Conservation (phyloP, 2,329 filamentous ascomycete genomes). For the Calycina herbarum region DNA sequence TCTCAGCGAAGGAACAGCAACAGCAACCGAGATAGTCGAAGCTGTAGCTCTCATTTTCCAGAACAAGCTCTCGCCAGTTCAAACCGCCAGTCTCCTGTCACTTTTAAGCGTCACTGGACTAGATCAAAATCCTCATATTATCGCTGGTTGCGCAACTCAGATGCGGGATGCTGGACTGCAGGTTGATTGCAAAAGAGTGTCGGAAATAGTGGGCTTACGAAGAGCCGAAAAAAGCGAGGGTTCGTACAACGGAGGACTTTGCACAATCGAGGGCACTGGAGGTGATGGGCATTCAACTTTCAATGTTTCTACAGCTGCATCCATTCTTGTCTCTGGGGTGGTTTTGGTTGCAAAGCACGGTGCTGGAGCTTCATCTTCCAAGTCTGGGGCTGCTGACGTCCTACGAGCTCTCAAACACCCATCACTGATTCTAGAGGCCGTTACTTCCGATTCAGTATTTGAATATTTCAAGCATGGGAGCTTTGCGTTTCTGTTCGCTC, state of each 20-base stretch:
- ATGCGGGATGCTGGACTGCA: slow-evolving; percentile 80
- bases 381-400: slow-evolving; percentile 92
- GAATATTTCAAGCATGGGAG: slow-evolving; percentile 77
- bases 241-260: slow-evolving; percentile 76
- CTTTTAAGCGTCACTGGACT: slow-evolving; percentile 87
- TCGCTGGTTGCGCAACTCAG: slow-evolving; percentile 77
- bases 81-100: slow-evolving; percentile 84
- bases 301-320: slow-evolving; percentile 95
- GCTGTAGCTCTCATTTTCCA: slow-evolving; percentile 91
- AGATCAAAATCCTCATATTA: slow-evolving; percentile 80
- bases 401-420: slow-evolving; percentile 72
- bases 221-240: slow-evolving; percentile 64
- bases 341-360: slow-evolving; percentile 92
- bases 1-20: slow-evolving; percentile 49
- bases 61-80: slow-evolving; percentile 81
- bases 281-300: slow-evolving; percentile 97
- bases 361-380: slow-evolving; percentile 91
- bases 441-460: slow-evolving; percentile 70
- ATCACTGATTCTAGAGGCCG: slow-evolving; percentile 71
- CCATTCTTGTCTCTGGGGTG: slow-evolving; percentile 83
- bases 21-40: slow-evolving; percentile 82
- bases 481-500: slow-evolving; percentile 94
- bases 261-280: slow-evolving; percentile 96
- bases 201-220: slow-evolving; percentile 61
- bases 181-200: slow-evolving; percentile 60